Evolutionary conservation across 768 basidiomycete genomes (phyloP).

Genomic region (Pulveroboletus ravenelii): DNA sequence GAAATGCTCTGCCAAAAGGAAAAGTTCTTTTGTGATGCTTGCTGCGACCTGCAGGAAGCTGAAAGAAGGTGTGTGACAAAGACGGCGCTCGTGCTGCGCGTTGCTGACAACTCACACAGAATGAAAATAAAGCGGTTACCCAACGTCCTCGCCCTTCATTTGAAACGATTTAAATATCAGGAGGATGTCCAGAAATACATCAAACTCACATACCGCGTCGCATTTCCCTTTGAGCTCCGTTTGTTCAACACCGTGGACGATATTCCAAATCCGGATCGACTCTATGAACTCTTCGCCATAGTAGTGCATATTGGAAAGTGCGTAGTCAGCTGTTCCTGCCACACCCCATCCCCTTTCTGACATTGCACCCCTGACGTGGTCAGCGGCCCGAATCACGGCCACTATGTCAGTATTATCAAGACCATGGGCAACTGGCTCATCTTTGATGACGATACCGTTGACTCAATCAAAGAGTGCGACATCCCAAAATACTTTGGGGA

Average conservation of each 20-base stretch:
- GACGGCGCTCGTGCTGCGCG: not conserved
- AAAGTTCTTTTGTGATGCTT: slow-evolving; percentile 98
- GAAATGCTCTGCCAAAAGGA: slow-evolving; percentile 98
- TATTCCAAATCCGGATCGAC: slow-evolving; percentile 80
- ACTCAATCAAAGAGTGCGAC: slow-evolving; percentile 80
- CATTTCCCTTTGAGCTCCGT: slow-evolving; percentile 91
- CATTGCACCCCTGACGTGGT: slow-evolving; percentile 7
- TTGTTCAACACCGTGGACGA: slow-evolving; percentile 98
- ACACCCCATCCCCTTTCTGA: slow-evolving; percentile 8
- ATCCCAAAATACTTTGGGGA: slow-evolving; percentile 96
- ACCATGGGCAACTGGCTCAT: slow-evolving; percentile 81
- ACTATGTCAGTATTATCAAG: slow-evolving; percentile 94
- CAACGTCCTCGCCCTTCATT: slow-evolving; percentile 89
- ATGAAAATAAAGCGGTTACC: slow-evolving; percentile 99
- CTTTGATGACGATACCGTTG: slow-evolving; percentile 95
- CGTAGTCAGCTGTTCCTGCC: slow-evolving; percentile 34
- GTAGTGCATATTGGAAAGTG: slow-evolving; percentile 99
- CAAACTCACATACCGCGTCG: slow-evolving; percentile 95
- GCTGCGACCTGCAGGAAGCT: slow-evolving; percentile 95
- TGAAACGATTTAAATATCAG: slow-evolving; percentile 99
- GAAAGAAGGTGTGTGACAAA: slow-evolving; percentile 72
- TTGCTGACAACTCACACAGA: slow-evolving; percentile 37
- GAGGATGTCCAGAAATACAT: slow-evolving; percentile 87
- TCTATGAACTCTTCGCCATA: slow-evolving; percentile 93
- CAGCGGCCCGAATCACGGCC: slow-evolving; percentile 97